Base-by-base conservation (phyloP, 2,329 filamentous ascomycete species). In the Akanthomyces muscarius region DNA sequence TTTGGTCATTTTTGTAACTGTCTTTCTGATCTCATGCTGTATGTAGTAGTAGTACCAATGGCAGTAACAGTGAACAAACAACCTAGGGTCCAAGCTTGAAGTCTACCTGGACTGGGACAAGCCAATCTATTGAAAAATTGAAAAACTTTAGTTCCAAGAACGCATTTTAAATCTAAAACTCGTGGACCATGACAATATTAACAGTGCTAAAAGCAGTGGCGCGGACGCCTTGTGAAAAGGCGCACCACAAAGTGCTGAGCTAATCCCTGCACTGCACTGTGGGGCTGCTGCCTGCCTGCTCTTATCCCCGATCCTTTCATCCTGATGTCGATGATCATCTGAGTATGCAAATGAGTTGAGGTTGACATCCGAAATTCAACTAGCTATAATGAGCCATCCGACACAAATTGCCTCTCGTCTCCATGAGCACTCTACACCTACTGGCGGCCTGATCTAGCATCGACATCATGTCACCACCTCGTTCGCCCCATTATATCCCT, bases 401-500 rank as follows among this genome's bases (percentile, higher is more conserved):
- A 13, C 23, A 16, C 1, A 23, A 10, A 5, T 4, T 18, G 33
- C 33, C 4, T 11, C 33, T 2, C 10, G 16, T 48, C 18, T 38
- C 6, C 13, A 11, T 18, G 28, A 50, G 38, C 38, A 25, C 10
- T n/a, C 3, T 25, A 16, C 21, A 5, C 8, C 3, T 21, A 2
- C 51, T 60, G 23, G 6, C n/a, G 4, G 11, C 13, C 21, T 48
- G 44, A 25, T 23, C 25, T 21, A 36, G 62, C 53, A 61, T 52
- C 64, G 42, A 61, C 42, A 62, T 18, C 56, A 69, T 72, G 66
- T 59, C 63, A 42, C 62, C 63, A 42, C 62, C 51, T 51, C 62
- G 58, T 28, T 42, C 63, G 48, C 58, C 67, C 42, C 57, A 67
- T 44, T 78, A 78, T 64, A 77, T 82, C 59, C 77, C 78, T 1